A percentile compares a stretch with the other conserved stretches of the same genome.
Conservation (phyloP, 192 early-diverging fungal species). For the Allomyces macrogynus region DNA sequence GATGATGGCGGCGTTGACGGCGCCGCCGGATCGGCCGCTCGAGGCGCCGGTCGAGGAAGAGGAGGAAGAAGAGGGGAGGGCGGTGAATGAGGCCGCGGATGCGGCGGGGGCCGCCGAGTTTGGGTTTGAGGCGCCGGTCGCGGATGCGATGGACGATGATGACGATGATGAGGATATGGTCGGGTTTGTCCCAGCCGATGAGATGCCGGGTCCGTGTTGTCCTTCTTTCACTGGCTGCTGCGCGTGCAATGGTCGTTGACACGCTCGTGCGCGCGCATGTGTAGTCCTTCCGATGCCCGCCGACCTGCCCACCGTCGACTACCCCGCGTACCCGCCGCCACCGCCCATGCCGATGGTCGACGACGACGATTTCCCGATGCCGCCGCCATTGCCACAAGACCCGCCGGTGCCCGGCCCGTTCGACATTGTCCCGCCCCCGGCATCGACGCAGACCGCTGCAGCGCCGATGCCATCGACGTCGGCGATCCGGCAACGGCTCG, state of each 20-base stretch:
- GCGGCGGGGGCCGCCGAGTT: constrained; percentile 8
- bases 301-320: no score
- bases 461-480: no score
- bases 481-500: constrained; percentile 34
- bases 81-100: constrained; percentile 2
- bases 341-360: constrained; percentile 7
- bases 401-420: not conserved
- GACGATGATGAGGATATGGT: constrained; percentile 9
- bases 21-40: constrained; percentile 14
- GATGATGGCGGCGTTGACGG: constrained; percentile 16
- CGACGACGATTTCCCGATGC: constrained; percentile 21
- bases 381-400: constrained; percentile 22
- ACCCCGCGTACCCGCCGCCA: no score
- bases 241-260: no score
- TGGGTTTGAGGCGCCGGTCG: constrained; percentile 2
- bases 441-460: no score
- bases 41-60: constrained; percentile 16
- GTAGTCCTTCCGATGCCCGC: no score
- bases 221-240: not conserved
- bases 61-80: constrained; percentile 6
- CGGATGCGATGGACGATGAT: constrained; percentile 2
- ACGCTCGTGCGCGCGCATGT: no score
- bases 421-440: no score
- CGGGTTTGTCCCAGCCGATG: no score
- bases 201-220: no score